These are phyloP conservation scores for Cunninghamia lanceolata DNA, from an alignment of 75 land plant genomes.

Conservation along the genomic window DNA sequence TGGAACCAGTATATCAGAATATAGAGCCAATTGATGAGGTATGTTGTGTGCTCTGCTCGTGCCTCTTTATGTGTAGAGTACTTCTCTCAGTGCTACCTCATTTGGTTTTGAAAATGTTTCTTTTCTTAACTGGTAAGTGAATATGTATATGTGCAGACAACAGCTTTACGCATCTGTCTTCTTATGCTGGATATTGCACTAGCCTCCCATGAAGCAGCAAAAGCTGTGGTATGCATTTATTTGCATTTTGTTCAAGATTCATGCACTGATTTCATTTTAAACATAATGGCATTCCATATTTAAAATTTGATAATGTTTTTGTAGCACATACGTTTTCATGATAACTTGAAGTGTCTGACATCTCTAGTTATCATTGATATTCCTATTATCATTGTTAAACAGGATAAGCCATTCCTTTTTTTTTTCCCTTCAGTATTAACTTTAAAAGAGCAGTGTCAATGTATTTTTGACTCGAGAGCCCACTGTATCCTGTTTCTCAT, in stretches of 20 bases:
- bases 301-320: not conserved
- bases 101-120: not conserved
- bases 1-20: constrained; percentile 82
- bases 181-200: constrained; percentile 87
- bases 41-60: not conserved
- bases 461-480: no score
- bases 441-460: no score
- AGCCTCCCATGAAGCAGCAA: constrained; percentile 69
- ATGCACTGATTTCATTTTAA: not conserved
- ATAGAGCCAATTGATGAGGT: constrained; percentile 97
- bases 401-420: no score
- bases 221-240: constrained; percentile 71
- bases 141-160: constrained; percentile 47
- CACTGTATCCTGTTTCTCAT: no score
- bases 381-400: no score
- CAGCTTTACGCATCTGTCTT: constrained; percentile 84
- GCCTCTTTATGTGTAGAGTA: not conserved
- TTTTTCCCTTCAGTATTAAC: no score
- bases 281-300: not conserved
- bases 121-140: not conserved
- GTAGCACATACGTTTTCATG: not conserved
- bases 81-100: not conserved
- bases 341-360: not conserved
- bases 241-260: not conserved
- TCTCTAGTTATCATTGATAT: no score